Conservation (phyloP, 2,329 filamentous ascomycete species). For the Fusarium coffeatum region DNA sequence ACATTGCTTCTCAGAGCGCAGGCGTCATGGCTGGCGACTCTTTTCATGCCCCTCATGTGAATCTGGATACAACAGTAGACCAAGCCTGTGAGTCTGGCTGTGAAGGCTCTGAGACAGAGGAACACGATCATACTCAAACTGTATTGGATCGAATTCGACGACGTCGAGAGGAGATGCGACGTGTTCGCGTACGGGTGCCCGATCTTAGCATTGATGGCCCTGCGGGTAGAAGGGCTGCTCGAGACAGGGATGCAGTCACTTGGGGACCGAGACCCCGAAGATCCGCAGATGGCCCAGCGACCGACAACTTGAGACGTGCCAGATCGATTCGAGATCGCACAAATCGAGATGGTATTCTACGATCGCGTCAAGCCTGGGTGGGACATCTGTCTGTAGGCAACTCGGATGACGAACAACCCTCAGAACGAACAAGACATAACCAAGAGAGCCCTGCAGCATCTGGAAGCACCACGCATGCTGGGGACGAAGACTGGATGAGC, state of each 20-base stretch:
- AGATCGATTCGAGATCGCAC: constrained; percentile 10
- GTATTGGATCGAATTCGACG: constrained; percentile 26
- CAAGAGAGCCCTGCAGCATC: constrained; percentile 39
- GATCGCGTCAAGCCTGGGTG: constrained; percentile 41
- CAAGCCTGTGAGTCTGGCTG: constrained; percentile 64
- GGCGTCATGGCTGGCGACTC: constrained; percentile 59
- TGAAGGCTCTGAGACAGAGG: constrained; percentile 67
- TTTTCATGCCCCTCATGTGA: constrained; percentile 48
- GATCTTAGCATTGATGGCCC: constrained; percentile 32
- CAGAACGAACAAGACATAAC: constrained; percentile 32
- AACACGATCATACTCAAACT: constrained; percentile 57
- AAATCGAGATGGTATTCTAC: constrained; percentile 1
- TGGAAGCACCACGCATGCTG: constrained; percentile 31
- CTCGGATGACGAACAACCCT: constrained; percentile 45
- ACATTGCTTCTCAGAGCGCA: constrained; percentile 56
- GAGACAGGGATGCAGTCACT: constrained; percentile 13
- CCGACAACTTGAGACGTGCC: background rate
- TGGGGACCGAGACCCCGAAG: constrained; percentile 25
- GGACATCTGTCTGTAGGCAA: constrained; percentile 44
- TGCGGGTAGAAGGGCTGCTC: constrained; percentile 13
- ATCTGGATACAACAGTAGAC: constrained; percentile 53
- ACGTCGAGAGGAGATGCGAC: constrained; percentile 29
- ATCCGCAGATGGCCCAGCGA: constrained; percentile 24
- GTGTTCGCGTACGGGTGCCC: constrained; percentile 35
- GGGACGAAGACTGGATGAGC: constrained; percentile 62